Evolutionary conservation across 352 stramenopile genomes (phyloP), one percentile per base, ranked within the genome.

Genomic region (Phytophthora niederhauseri): DNA sequence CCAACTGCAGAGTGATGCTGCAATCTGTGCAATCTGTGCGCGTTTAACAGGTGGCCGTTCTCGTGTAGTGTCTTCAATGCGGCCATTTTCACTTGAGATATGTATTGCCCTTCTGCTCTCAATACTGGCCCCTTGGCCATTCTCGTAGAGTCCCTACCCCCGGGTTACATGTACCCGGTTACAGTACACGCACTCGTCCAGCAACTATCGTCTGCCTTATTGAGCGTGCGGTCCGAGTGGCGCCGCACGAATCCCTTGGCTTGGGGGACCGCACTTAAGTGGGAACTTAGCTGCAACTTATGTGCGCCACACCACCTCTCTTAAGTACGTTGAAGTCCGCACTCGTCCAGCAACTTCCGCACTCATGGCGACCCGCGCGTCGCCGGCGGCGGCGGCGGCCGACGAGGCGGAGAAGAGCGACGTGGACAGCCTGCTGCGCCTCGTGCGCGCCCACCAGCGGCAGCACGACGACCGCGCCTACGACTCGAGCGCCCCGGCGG

Each of bases 341-440:
- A 43, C 36, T 43, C 36, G 36, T 43, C 36, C 36, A 43, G 36
- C 36, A n/a, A 72, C 54, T 46, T 60, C 34, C 56, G 34, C 36
- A 66, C 15, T 45, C 7, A 9, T 43, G 36, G 36, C 36, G 36
- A 43, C 36, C 36, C 36, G 12, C 36, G 48, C 63, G 45, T 46
- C 3, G 30, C 17, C 41, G 50, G 34, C 12, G 11, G 54, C 31
- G 50, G 34, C 12, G 7, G 50, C 52, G 22, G 31, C 53, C 24
- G 72, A 72, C 12, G 69, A 78, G 6, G 72, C 77, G 17, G 69
- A 81, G 63, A 83, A 82, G 65, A 88, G 70, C 65, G 82, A 91
- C 61, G 72, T 87, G 17, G 66, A 77, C 41, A 86, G 72, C 31
- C 57, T 91, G 15, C 36, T 91, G 54, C 57, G 41, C 12, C 59